These are phyloP conservation scores for Phalaenopsis hybrid DNA, from an alignment of 116 monocot species.

Conservation along the genomic window DNA sequence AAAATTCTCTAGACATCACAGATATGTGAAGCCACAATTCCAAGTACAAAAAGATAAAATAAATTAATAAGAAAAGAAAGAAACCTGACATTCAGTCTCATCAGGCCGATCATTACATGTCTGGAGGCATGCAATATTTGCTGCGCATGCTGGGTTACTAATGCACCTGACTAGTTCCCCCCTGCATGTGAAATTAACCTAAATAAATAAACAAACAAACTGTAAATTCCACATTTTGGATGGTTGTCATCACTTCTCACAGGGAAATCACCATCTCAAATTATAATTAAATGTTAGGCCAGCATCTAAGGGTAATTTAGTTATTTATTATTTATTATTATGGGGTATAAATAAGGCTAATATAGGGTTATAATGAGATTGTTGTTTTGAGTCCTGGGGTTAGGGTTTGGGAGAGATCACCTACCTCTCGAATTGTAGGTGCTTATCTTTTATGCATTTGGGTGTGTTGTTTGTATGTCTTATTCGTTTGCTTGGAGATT, in stretches of 20 bases:
- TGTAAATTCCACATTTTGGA: not conserved
- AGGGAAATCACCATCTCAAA: too few species aligned
- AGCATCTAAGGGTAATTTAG: too few species aligned
- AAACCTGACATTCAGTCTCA: slow-evolving; percentile 95
- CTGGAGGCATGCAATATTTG: slow-evolving; percentile 90
- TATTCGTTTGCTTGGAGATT: too few species aligned
- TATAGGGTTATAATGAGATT: too few species aligned
- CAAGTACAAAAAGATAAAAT: not conserved
- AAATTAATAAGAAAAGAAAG: slow-evolving; percentile 8
- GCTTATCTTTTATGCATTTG: too few species aligned
- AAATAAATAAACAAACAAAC: not conserved
- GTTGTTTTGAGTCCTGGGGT: too few species aligned
- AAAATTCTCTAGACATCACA: not conserved
- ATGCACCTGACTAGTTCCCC: slow-evolving; percentile 84
- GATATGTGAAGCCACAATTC: not conserved
- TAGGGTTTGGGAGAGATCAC: too few species aligned
- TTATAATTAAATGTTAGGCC: not conserved
- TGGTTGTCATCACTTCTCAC: not conserved
- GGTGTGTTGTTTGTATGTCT: too few species aligned
- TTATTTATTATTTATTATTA: too few species aligned
- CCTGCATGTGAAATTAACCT: slow-evolving; percentile 23
- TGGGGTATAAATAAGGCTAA: too few species aligned
- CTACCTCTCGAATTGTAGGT: too few species aligned
- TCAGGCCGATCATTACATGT: slow-evolving; percentile 95
- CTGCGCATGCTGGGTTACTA: slow-evolving; percentile 84